Conservation (phyloP, 306 rosid genomes). For the barrel medic (Medicago truncatula) region MtrunA17r5.0-ANR NC_053044.1:2878501-2879000, state of each 20-base stretch:
- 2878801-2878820: constrained; percentile 28
- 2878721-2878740: no score
- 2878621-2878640: not conserved
- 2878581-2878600: no score
- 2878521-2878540: not conserved
- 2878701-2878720: no score
- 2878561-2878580: not conserved
- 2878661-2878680: no score
- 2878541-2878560: not conserved
- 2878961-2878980: not conserved
- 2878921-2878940: not conserved
- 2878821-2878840: constrained; percentile 8
- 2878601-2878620: no score
- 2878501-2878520: not conserved
- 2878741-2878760: not conserved
- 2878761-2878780: constrained; percentile 14
- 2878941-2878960: not conserved
- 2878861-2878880: not conserved
- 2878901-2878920: no score
- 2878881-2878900: not conserved
- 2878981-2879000: not conserved
- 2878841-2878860: not conserved
- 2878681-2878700: no score
- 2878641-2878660: not conserved
- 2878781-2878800: constrained; percentile 6